phyloP scores from a whole-genome alignment of 805 yeast genomes.

The Gaillardinia entomophila region DNA sequence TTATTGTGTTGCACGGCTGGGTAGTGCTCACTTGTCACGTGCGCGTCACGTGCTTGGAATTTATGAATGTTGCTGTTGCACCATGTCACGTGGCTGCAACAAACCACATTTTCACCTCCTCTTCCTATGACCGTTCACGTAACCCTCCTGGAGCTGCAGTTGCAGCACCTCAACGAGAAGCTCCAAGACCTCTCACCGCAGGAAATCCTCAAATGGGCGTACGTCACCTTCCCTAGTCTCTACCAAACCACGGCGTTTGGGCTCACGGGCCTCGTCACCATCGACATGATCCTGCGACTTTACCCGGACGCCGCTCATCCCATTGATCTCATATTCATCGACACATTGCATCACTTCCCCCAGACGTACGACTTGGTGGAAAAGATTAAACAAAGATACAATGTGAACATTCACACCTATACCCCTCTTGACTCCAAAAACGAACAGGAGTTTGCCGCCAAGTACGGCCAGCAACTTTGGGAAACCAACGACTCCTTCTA shows the following conservation, averaged over 20 bases:
- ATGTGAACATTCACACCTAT: slow-evolving; percentile 55
- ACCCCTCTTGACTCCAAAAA: slow-evolving; percentile 54
- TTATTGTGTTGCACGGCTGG: no score
- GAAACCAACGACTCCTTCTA: slow-evolving; percentile 73
- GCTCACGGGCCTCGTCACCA: slow-evolving; percentile 80
- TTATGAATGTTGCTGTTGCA: no score
- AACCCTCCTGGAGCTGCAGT: slow-evolving; percentile 40
- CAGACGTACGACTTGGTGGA: slow-evolving; percentile 78
- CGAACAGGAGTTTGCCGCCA: slow-evolving; percentile 57
- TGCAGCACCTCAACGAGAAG: slow-evolving; percentile 60
- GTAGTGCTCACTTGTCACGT: no score
- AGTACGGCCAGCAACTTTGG: slow-evolving; percentile 80
- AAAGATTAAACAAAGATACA: slow-evolving; percentile 50
- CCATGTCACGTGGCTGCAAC: no score
- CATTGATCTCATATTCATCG: slow-evolving; percentile 77
- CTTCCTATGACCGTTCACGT: no score
- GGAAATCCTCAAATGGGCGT: slow-evolving; percentile 77
- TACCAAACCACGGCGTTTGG: slow-evolving; percentile 96
- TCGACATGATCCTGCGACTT: slow-evolving; percentile 70
- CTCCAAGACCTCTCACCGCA: slow-evolving; percentile 56
- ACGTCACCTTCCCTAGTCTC: slow-evolving; percentile 73
- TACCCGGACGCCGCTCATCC: slow-evolving; percentile 26
- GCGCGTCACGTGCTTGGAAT: no score
- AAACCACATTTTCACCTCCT: no score
- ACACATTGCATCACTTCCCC: slow-evolving; percentile 91